Conservation (phyloP, 805 yeast genomes). For the Cephaloascus fragrans region DNA sequence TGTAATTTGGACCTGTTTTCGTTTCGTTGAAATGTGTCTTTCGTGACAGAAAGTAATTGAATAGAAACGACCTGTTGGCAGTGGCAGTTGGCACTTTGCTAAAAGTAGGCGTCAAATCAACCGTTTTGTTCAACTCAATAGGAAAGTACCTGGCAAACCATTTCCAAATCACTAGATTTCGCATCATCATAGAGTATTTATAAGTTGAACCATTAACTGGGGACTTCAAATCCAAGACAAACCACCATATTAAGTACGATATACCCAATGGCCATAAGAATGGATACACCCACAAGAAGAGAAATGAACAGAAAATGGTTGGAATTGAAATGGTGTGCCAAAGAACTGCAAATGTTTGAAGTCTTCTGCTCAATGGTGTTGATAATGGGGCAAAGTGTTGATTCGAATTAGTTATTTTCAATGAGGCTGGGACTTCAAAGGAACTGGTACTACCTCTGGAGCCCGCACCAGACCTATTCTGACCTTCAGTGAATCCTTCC, state of each 20-base stretch:
- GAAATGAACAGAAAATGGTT: constrained; percentile 39
- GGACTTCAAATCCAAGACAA: constrained; percentile 50
- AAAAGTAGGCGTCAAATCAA: constrained; percentile 67
- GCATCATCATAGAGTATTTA: constrained; percentile 47
- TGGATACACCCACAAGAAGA: constrained; percentile 49
- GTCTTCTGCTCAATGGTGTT: constrained; percentile 46
- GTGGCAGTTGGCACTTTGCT: constrained; percentile 7
- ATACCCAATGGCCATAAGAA: constrained; percentile 58
- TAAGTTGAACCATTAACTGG: constrained; percentile 66
- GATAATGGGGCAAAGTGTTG: constrained; percentile 40
- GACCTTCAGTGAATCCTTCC: too few species aligned
- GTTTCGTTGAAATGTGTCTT: constrained; percentile 13
- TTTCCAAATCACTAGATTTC: constrained; percentile 53
- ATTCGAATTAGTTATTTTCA: too few species aligned
- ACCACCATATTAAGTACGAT: constrained; percentile 49
- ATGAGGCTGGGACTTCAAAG: too few species aligned
- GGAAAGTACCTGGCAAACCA: constrained; percentile 79
- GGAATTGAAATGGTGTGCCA: constrained; percentile 73
- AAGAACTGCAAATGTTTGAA: constrained; percentile 59
- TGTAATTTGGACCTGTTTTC: constrained; percentile 61
- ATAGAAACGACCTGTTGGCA: constrained; percentile 11
- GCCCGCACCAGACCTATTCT: too few species aligned
- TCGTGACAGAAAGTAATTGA: too few species aligned
- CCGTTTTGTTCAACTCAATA: constrained; percentile 55
- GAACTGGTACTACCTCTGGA: too few species aligned